Percentiles rank a stretch among this genome's conserved stretches.
These are phyloP conservation scores for Persicaria tinctoria DNA, from an alignment of 148 eudicot species.

Conservation along the genomic window DNA sequence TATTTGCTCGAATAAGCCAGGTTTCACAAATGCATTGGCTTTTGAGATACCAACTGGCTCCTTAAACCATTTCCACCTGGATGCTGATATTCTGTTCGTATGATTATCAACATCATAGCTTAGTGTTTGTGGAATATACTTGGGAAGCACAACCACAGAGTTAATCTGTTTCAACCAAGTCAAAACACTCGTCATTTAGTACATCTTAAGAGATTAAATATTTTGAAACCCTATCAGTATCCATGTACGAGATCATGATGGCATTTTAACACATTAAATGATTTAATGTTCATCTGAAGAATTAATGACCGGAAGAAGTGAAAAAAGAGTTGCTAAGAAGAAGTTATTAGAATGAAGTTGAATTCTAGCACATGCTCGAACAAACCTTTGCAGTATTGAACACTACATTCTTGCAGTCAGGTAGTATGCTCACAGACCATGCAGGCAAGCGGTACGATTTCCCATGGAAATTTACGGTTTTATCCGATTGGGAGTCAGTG, in stretches of 20 bases:
- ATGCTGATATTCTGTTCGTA: slow-evolving; percentile 28
- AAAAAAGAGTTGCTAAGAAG: neutral
- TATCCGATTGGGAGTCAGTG: no score
- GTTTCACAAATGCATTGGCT: slow-evolving; percentile 40
- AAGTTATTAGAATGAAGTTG: no score
- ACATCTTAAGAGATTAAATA: neutral
- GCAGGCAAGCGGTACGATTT: no score
- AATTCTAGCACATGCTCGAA: neutral
- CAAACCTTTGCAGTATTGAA: slow-evolving; percentile 90
- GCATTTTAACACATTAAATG: no score
- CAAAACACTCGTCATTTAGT: neutral
- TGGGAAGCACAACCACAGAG: slow-evolving; percentile 48
- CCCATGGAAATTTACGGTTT: no score
- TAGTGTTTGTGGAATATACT: slow-evolving; percentile 33
- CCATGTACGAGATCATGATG: no score
- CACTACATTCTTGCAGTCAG: slow-evolving; percentile 87
- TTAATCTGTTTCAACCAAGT: slow-evolving; percentile 49
- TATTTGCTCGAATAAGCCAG: slow-evolving; percentile 73
- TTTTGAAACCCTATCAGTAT: neutral
- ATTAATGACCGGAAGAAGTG: neutral
- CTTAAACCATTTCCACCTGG: slow-evolving; percentile 70
- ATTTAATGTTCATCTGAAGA: no score
- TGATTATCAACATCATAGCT: slow-evolving; percentile 23
- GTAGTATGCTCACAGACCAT: no score
- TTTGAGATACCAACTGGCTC: slow-evolving; percentile 91